These are phyloP conservation scores for Colletotrichum agaves DNA, from an alignment of 2,329 filamentous ascomycete genomes.

Conservation along the genomic window DNA sequence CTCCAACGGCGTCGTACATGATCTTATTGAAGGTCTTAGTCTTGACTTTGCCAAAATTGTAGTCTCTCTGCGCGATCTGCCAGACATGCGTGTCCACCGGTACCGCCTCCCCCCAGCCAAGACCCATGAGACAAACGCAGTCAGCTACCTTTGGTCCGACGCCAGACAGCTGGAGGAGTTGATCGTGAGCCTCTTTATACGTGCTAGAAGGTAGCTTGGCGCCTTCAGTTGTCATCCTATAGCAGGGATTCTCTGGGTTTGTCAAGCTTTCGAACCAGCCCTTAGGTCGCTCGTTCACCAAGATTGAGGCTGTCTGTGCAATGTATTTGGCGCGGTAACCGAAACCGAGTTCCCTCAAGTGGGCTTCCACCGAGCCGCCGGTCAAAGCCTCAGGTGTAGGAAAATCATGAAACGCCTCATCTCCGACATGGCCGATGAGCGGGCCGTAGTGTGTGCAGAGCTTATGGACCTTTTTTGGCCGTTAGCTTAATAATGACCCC, in stretches of 20 bases:
- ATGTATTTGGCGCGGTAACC: constrained; percentile 96
- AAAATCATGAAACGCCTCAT: constrained; percentile 86
- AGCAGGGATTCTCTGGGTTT: constrained; percentile 78
- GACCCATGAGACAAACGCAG: constrained; percentile 94
- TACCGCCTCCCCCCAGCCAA: constrained; percentile 95
- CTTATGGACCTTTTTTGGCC: constrained; percentile 73
- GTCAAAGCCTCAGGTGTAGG: constrained; percentile 80
- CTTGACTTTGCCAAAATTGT: constrained; percentile 87
- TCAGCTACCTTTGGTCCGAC: constrained; percentile 98
- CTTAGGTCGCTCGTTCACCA: constrained; percentile 72
- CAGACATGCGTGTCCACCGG: constrained; percentile 98
- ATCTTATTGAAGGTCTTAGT: constrained; percentile 86
- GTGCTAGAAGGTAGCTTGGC: constrained; percentile 64
- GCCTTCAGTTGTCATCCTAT: constrained; percentile 54
- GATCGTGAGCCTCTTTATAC: constrained; percentile 83
- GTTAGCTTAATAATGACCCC: neutral
- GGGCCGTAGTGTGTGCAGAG: constrained; percentile 88
- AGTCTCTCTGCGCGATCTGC: constrained; percentile 97
- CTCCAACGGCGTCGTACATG: constrained; percentile 89
- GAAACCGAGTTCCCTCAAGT: constrained; percentile 86
- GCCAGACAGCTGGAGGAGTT: constrained; percentile 81
- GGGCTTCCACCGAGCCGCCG: constrained; percentile 78
- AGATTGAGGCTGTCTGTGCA: constrained; percentile 81
- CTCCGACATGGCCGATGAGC: constrained; percentile 75
- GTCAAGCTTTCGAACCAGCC: constrained; percentile 82